Base-by-base conservation (phyloP, 2,329 filamentous ascomycete species). In the Fonsecaea erecta region DNA sequence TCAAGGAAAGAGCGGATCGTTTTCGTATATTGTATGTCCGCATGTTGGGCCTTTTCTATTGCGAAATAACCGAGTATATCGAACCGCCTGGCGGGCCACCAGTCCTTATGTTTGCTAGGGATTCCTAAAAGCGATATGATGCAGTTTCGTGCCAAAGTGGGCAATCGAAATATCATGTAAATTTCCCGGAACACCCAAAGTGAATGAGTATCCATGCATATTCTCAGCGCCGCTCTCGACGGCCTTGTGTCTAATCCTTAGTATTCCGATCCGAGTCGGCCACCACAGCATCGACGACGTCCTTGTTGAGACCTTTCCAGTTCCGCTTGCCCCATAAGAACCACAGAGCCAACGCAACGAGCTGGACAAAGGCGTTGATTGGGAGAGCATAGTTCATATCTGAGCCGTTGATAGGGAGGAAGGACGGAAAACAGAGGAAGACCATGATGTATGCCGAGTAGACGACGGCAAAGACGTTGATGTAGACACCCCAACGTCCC, bases 341-440 rank as follows among this genome's bases (percentile, higher is more conserved):
- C 70, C 70, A 72, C 16, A 61, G 52, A 14, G 62, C 51, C 18
- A 67, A n/a, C 8, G 68, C 68, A 40, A 72, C 52, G 6, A 73
- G 52, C n/a, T 63, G 58, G 43, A 72, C 66, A 32, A 55, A 68
- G 14, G 57, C 69, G 35, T 77, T 76, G 14, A 78, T 74, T 1
- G 76, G 76, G 0, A 74, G 72, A 0, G 75, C 72, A 63, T 77
- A 78, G 52, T 79, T 79, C 76, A 79, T 78, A 48, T 75, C 75
- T 18, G 67, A 52, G 1, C 71, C 71, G 0, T 70, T 74, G 18
- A 78, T 74, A 1, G 77, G 77, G 0, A 78, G 64, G 11, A 70
- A 64, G 0, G 72, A 70, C 0, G 76, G 76, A 57, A 78, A 79
- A 11, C 72, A 73, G 14, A 76, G 63, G 70, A 75, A 75, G 43